Base-by-base conservation (phyloP, 2,329 filamentous ascomycete species). In the Monilinia vaccinii-corymbosi region DNA sequence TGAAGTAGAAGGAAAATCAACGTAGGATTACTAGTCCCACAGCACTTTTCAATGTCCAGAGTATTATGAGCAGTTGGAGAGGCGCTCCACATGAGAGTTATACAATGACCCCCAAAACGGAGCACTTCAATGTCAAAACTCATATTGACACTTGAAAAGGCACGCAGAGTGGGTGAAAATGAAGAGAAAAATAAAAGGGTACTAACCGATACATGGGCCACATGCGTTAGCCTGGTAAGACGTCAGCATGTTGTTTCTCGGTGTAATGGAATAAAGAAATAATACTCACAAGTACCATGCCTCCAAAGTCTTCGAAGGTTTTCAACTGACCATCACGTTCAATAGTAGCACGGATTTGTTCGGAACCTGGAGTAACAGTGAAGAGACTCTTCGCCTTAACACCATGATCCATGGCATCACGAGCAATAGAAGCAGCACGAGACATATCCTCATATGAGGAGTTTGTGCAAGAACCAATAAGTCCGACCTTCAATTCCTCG, bases 401-500 rank as follows among this genome's bases (percentile, higher is more conserved):
- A 65, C 94, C 94, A 75, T 97, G 92, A 75, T 89, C 80, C 69
- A 97, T 83, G 67, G 94, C 94, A 74, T 97, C 91, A 69, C 86
- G 86, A 66, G 90, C 93, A 74, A 97, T 96, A 63, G 89, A 91
- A 64, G 92, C 92, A 67, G 88, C 91, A 67, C 94, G 90, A 70
- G 86, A 88, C 93, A 97, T 97, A 73, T 97, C 94, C 80, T 87
- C 84, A 71, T 86, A 87, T 13, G 83, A 86, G 38, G 81, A 85
- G 85, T 99, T 99, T 71, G 94, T 99, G 89, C 94, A 99, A 71
- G 92, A 97, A 69, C 94, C 94, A 71, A 99, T 97, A 61, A 99
- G 81, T 73, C 93, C 93, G 68, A 96, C 94, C 81, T 96, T 97
- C 72, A 99, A 82, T 74, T 96, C 91, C 76, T 94, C 87, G 23